A percentile compares a stretch with the other conserved stretches of the same genome.
Evolutionary conservation across 192 early-diverging fungal genomes (phyloP).

Genomic region (Rhizoclosmatium globosum): DNA sequence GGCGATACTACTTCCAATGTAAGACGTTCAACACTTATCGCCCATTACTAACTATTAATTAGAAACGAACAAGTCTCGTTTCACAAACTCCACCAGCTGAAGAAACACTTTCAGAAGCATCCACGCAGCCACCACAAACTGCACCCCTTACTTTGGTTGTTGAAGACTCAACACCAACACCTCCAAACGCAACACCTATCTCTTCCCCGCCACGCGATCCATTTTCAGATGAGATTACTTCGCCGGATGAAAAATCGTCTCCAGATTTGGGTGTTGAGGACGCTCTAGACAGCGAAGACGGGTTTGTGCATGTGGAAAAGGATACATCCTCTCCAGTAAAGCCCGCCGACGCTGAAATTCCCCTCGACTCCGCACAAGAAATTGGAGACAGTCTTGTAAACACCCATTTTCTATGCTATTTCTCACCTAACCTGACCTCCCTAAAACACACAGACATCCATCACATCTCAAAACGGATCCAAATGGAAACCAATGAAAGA

Average conservation of each 20-base stretch:
- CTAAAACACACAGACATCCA: neutral
- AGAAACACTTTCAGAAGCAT: neutral
- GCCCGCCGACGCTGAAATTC: too few species aligned
- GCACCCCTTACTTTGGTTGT: too few species aligned
- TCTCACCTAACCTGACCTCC: too few species aligned
- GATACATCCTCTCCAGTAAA: too few species aligned
- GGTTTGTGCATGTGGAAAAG: too few species aligned
- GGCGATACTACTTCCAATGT: neutral
- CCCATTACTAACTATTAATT: neutral
- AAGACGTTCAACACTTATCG: neutral
- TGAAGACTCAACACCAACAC: neutral
- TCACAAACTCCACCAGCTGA: conserved; percentile 1
- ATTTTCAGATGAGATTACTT: conserved; percentile 2
- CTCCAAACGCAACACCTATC: neutral
- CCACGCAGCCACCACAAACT: neutral
- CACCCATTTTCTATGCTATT: too few species aligned
- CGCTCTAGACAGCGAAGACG: too few species aligned
- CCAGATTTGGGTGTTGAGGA: too few species aligned
- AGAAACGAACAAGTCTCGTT: neutral
- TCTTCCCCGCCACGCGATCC: conserved; percentile 3
- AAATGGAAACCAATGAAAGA: conserved; percentile 35
- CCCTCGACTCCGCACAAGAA: too few species aligned
- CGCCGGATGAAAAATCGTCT: too few species aligned
- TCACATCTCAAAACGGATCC: neutral
- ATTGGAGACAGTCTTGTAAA: too few species aligned